Evolutionary conservation across 2,329 filamentous ascomycete species (phyloP), one percentile per base, ranked within the genome.

Genomic region (Fusarium torreyae): DNA sequence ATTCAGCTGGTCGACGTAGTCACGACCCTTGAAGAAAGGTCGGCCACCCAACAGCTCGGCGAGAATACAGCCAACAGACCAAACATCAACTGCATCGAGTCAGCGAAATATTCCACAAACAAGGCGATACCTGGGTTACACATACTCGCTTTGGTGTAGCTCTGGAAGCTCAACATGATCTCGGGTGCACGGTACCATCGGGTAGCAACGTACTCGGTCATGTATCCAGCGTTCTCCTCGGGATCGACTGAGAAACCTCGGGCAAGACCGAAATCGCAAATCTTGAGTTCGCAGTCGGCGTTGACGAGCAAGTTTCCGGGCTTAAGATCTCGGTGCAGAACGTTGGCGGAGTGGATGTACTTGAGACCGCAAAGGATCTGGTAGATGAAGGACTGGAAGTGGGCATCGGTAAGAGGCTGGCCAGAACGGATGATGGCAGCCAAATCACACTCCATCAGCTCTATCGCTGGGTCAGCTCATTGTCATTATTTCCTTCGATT

Each of bases 341-440:
- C 96, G 77, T 98, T 98, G 74, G 96, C 96, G 22, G 95, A 98
- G 85, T 99, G 96, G 72, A 99, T 98, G 82, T 98, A 99, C 86
- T 99, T 99, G 74, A 99, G 87, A 70, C 96, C 96, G 80, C 96
- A 98, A 7, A 99, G 91, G 73, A 99, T 99, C 87, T 99, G 96
- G 86, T 99, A 99, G 83, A 99, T 98, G 84, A 99, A 99, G 53
- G 96, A 98, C 83, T 99, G 96, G 86, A 99, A 99, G 82, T 99
- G 96, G 57, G 96, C 96, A 79, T 99, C 96, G 77, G 96, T 99
- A 79, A 99, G 86, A 48, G 96, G 94, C 81, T 99, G 96, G 67
- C 96, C 96, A 42, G 95, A 98, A 73, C 96, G 91, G 76, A 99
- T 98, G 80, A 99, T 99, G 72, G 96, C 96, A 33, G 96, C 96